Conservation (phyloP, 2,329 filamentous ascomycete genomes). For the Gyromitra esculenta region DNA sequence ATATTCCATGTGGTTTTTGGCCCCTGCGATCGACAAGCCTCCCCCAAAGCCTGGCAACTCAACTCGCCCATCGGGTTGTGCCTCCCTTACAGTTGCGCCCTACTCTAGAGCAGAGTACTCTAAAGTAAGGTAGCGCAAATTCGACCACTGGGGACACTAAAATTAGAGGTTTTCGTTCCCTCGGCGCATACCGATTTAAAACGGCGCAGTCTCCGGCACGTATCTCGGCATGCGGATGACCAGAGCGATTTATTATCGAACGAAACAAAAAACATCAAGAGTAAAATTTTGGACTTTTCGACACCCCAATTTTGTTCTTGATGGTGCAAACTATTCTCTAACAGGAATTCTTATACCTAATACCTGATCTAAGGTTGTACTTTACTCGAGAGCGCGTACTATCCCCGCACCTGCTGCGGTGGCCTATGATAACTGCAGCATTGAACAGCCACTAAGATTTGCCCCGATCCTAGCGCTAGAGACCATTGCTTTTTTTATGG, state of each 20-base stretch:
- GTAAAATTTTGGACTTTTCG: conserved; percentile 1
- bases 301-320: too few relatives aligned
- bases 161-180: conserved; percentile 20
- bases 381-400: background rate
- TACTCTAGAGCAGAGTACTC: background rate
- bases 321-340: background rate
- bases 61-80: too few relatives aligned
- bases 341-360: background rate
- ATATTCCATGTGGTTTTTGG: background rate
- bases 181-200: conserved; percentile 7
- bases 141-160: conserved; percentile 7
- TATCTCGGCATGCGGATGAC: background rate
- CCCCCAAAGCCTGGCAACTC: background rate
- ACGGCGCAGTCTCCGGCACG: conserved; percentile 10
- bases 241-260: background rate
- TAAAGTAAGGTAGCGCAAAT: background rate
- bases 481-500: conserved; percentile 12
- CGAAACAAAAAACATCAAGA: background rate
- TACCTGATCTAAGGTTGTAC: background rate
- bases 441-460: background rate
- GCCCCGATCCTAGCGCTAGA: background rate
- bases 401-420: background rate
- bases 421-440: background rate
- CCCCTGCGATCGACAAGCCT: conserved; percentile 27
- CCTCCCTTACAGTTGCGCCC: background rate